phyloP scores from a whole-genome alignment of 768 basidiomycete species.

The Royoungia palumana region DNA sequence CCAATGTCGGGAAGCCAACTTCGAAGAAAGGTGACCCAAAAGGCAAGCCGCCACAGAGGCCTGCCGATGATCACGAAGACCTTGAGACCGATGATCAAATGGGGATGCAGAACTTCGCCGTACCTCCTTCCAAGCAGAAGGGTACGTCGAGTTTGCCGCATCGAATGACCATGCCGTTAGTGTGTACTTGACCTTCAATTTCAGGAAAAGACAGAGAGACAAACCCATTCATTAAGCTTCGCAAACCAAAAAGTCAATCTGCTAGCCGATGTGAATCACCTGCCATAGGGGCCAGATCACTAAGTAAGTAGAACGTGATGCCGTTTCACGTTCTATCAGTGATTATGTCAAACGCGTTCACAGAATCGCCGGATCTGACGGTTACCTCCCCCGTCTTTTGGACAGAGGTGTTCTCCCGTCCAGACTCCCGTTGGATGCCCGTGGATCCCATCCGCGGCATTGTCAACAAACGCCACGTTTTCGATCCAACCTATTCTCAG shows the following conservation, averaged over 20 bases:
- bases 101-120: constrained; percentile 38
- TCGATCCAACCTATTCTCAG: constrained; percentile 58
- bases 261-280: constrained; percentile 37
- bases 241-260: constrained; percentile 53
- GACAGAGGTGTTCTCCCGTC: constrained; percentile 94
- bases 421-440: constrained; percentile 88
- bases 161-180: constrained; percentile 1
- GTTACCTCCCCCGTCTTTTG: constrained; percentile 85
- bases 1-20: constrained; percentile 50
- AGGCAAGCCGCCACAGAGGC: constrained; percentile 27
- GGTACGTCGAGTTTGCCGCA: constrained; percentile 17
- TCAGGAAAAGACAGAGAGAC: constrained; percentile 58
- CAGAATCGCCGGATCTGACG: constrained; percentile 45
- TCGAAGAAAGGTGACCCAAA: constrained; percentile 39
- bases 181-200: constrained; percentile 9
- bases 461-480: constrained; percentile 76
- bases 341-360: constrained; percentile 20
- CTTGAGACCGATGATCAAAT: constrained; percentile 34
- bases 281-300: constrained; percentile 10
- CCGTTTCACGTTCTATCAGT: constrained; percentile 14
- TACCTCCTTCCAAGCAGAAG: constrained; percentile 32
- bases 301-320: constrained; percentile 16
- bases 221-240: constrained; percentile 53
- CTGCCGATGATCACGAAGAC: constrained; percentile 20
- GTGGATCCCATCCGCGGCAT: constrained; percentile 83